Evolutionary conservation across 148 eudicot species (phyloP), one percentile per base, ranked within the genome.

Genomic region (Pouteria glomerata): DNA sequence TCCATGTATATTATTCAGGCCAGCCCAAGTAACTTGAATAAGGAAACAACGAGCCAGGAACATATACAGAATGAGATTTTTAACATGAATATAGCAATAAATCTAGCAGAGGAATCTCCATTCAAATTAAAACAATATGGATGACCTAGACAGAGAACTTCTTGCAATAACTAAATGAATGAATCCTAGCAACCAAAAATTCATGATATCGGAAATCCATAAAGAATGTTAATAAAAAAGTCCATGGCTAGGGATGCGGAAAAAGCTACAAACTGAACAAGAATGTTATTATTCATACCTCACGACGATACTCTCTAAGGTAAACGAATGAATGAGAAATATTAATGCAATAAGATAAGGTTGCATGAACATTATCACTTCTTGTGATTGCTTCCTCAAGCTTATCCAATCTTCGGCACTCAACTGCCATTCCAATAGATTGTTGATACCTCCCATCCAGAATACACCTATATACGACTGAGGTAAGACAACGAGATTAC

Each of bases 341-440:
- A 83, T 87, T 83, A 35, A 86, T 91, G 77, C 98, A 91, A 76
- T 95, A 95, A 51, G 91, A 79, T 61, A 91, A 75, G 61, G 89
- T 88, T 68, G 86, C 82, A 69, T 88, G 89, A 71, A 91, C 74
- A 75, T 86, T 95, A 73, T 91, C 92, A 81, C 96, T 90, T 82
- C 76, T 85, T 71, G 77, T 84, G 41, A 93, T 79, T 71, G 91
- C 96, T 76, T 93, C 98, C 82, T 90, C 96, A 37, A 93, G 93
- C 81, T 90, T 93, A 81, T 93, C 98, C 66, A 93, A 75, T 78
- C 98, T 81, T 57, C 93, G 80, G 80, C 96, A 90, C 79, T 93
- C 98, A 78, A 93, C 77, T 26, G 98, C 83, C 84, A 85, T 93
- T 50, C 98, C 98, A 53, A 93, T 88, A 19, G 96, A 93, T 84